Evolutionary conservation across 169 alveolate genomes (phyloP), one percentile per base, ranked within the genome.

Genomic region (Plasmodium chabaudi): DNA sequence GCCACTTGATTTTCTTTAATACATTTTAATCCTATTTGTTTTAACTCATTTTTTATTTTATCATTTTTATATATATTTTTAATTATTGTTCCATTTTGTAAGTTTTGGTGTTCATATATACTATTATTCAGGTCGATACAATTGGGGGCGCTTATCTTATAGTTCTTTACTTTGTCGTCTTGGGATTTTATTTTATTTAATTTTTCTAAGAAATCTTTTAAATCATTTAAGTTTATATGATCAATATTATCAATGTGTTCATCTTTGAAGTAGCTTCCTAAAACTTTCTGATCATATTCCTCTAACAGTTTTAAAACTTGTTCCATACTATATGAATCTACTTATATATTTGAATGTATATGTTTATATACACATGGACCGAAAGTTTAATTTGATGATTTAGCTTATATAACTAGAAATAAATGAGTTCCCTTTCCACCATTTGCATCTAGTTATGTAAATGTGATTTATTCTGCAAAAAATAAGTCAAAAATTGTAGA

Each of bases 1-100:
- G 94, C 93, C 9, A 60, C 92, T 44, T 87, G 71, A 46, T 93
- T 92, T 39, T 34, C 65, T 19, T 63, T 64, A 72, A 93, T 70
- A 47, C 53, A 21, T 49, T 60, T 46, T 86, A 87, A 15, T 9
- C 92, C 92, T 53, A 70, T 34, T 27, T 59, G 34, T 57, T 69
- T 73, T 19, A 87, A 87, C 17, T 87, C 92, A 39, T 51, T 72
- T 49, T 12, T 57, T 69, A 53, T 23, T 27, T 70, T 44, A 63
- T 59, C 63, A 27, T 82, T 82, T 82, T 82, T 56, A 25, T 82
- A 82, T 4, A 47, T 42, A 27, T 82, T 71, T 6, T 39, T 67
- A 67, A 82, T 67, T 53, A 82, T 82, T 12, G 61, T 25, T 25
- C 90, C 90, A 47, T 82, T 82, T 25, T 27, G 64, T 67, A 71